Conservation (phyloP, 2,329 filamentous ascomycete genomes). For the Scortechinia acanthostroma region DNA sequence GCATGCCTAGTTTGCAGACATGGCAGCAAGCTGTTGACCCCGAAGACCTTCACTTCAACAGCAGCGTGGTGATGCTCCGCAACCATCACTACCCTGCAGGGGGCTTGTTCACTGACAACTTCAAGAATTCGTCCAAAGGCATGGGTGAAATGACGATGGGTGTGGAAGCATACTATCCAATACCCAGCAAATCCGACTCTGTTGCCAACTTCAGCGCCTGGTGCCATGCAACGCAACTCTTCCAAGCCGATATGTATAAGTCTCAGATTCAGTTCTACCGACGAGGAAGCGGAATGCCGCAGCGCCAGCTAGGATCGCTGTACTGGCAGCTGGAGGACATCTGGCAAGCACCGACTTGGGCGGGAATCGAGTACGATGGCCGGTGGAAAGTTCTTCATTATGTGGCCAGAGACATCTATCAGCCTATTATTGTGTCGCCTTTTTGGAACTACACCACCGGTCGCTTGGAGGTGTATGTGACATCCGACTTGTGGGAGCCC, state of each 20-base stretch:
- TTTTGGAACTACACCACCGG: conserved; percentile 41
- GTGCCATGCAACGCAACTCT: conserved; percentile 55
- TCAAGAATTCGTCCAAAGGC: conserved; percentile 28
- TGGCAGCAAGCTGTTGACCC: conserved; percentile 44
- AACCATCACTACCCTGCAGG: conserved; percentile 52
- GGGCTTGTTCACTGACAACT: conserved; percentile 35
- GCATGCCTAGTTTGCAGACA: conserved; percentile 50
- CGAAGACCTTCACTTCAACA: conserved; percentile 47
- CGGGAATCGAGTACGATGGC: conserved; percentile 53
- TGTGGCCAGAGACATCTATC: conserved; percentile 45
- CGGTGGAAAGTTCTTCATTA: conserved; percentile 58
- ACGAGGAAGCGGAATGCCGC: conserved; percentile 43
- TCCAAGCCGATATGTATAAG: conserved; percentile 57
- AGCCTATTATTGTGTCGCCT: conserved; percentile 49
- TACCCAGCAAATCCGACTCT: conserved; percentile 39
- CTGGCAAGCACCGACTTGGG: conserved; percentile 59
- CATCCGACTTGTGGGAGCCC: conserved; percentile 45
- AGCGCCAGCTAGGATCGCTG: conserved; percentile 48
- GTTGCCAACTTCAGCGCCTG: conserved; percentile 53
- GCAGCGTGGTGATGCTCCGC: conserved; percentile 40
- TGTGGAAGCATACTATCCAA: conserved; percentile 45
- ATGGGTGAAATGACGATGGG: conserved; percentile 51
- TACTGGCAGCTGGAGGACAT: conserved; percentile 64
- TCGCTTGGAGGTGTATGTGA: conserved; percentile 42
- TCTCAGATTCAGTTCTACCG: conserved; percentile 55